Conservation (phyloP, 78 protist species). For the Diacronema lutheri region DNA sequence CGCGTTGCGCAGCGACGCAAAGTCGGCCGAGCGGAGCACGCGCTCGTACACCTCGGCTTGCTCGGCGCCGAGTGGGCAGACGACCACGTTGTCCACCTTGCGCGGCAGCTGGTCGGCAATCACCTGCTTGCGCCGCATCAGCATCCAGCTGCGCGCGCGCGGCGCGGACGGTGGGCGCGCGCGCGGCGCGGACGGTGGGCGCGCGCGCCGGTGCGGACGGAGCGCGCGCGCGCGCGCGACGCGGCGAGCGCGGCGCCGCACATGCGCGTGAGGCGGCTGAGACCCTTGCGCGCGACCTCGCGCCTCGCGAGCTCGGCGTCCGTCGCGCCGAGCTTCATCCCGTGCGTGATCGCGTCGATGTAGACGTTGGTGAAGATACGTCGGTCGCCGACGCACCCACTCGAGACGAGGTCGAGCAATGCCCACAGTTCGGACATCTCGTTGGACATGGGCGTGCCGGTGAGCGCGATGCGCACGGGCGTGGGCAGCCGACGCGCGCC, state of each 20-base stretch:
- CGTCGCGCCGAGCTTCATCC: too few relatives aligned
- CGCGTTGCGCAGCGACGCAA: neutral
- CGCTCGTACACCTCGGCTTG: neutral
- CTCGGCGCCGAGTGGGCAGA: neutral
- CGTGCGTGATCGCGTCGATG: neutral
- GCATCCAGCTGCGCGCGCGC: neutral
- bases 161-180: too few relatives aligned
- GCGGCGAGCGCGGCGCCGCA: too few relatives aligned
- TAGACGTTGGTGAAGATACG: neutral
- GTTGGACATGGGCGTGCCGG: conserved; percentile 23
- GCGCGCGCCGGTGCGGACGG: too few relatives aligned
- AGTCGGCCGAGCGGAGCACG: neutral
- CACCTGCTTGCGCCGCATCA: neutral
- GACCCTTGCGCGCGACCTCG: too few relatives aligned
- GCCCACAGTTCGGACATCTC: neutral
- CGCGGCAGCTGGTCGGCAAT: neutral
- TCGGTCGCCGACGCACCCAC: neutral
- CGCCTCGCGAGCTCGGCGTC: too few relatives aligned
- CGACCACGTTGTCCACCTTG: neutral
- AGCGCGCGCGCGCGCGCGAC: too few relatives aligned
- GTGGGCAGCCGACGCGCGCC: neutral
- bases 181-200: too few relatives aligned
- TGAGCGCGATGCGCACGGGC: neutral
- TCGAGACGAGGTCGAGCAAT: neutral
- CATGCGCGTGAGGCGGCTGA: too few relatives aligned